Evolutionary conservation across 2,329 filamentous ascomycete genomes (phyloP).

Genomic region (Sporothrix globosa): DNA sequence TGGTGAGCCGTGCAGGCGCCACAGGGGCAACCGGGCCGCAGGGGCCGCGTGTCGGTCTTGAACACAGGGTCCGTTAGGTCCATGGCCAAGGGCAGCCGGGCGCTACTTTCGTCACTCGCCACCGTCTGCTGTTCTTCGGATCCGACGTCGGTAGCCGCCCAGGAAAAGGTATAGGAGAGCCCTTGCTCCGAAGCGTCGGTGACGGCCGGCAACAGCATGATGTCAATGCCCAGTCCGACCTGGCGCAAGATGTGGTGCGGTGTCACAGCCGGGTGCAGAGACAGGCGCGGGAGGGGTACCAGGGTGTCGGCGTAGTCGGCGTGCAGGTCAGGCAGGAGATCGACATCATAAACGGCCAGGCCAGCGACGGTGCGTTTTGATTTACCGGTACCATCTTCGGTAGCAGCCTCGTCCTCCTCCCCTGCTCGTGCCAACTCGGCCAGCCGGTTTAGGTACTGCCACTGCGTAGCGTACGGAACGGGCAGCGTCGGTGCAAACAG

Average conservation of each 20-base stretch:
- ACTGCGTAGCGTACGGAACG: conserved; percentile 73
- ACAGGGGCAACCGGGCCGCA: conserved; percentile 70
- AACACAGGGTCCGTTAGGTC: conserved; percentile 75
- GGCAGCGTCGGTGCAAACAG: conserved; percentile 73
- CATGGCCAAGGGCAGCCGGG: conserved; percentile 63
- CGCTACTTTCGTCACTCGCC: conserved; percentile 30
- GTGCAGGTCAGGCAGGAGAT: conserved; percentile 69
- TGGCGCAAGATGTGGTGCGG: conserved; percentile 80
- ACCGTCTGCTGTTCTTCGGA: neutral
- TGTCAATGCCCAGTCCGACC: conserved; percentile 74
- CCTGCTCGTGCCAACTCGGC: conserved; percentile 46
- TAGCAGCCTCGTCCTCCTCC: conserved; percentile 47
- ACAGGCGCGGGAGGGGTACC: conserved; percentile 69
- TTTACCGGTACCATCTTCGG: conserved; percentile 46
- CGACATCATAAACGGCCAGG: conserved; percentile 77
- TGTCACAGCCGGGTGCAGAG: conserved; percentile 68
- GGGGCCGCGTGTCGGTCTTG: conserved; percentile 63
- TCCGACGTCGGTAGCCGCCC: conserved; percentile 53
- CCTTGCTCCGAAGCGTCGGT: conserved; percentile 77
- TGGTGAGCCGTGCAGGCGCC: conserved; percentile 85
- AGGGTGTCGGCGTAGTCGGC: conserved; percentile 56
- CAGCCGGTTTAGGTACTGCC: conserved; percentile 76
- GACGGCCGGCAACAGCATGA: conserved; percentile 70
- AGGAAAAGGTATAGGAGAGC: conserved; percentile 78
- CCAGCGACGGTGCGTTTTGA: conserved; percentile 55